Evolutionary conservation across 345 rosid species (phyloP).

Genomic region (Combretum micranthum): DNA sequence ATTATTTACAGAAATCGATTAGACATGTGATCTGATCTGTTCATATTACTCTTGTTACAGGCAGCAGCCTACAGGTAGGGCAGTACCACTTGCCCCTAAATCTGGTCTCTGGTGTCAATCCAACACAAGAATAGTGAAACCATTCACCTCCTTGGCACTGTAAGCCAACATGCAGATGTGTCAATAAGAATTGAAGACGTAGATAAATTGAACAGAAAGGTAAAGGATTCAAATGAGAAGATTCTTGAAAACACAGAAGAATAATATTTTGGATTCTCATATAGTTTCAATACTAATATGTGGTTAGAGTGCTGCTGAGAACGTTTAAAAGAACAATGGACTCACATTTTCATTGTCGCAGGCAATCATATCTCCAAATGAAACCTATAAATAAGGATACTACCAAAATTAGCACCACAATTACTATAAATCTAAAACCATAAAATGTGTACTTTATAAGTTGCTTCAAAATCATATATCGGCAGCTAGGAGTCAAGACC

Average conservation of each 20-base stretch:
- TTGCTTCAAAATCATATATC: no score
- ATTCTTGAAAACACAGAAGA: not conserved
- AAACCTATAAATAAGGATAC: constrained; percentile 45
- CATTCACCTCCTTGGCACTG: constrained; percentile 99
- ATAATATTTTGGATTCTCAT: no score
- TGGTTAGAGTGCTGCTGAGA: not conserved
- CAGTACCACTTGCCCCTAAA: constrained; percentile 99
- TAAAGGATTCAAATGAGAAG: not conserved
- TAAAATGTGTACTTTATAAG: no score
- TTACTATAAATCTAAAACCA: not conserved
- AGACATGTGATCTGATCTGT: no score
- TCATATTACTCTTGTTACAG: constrained; percentile 2
- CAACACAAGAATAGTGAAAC: constrained; percentile 98
- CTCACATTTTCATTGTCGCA: constrained; percentile 97
- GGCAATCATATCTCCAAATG: constrained; percentile 99
- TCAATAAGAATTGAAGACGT: not conserved
- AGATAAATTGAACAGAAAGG: not conserved
- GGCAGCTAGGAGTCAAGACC: constrained; percentile 34
- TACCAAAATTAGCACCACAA: constrained; percentile 6
- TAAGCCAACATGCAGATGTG: constrained; percentile 4
- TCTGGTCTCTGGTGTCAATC: constrained; percentile 92
- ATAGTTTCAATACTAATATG: no score
- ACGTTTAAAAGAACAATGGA: constrained; percentile 8
- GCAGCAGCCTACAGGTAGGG: constrained; percentile 75
- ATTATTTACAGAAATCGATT: no score